A percentile compares a stretch with the other conserved stretches of the same genome.
phyloP scores from a whole-genome alignment of 257 asterid species.

The Nyctanthes arbortristis region DNA sequence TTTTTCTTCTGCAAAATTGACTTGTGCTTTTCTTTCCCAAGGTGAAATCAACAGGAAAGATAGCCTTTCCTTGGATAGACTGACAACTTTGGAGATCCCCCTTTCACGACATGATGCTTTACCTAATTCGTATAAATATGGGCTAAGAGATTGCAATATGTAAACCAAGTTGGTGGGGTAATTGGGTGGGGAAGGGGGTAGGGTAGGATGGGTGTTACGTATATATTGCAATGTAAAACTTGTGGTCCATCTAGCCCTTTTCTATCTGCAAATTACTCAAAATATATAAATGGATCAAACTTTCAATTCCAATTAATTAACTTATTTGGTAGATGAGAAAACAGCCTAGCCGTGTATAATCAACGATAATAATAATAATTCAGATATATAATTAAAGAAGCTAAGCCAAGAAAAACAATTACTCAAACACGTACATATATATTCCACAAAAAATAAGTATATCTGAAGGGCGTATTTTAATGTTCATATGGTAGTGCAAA shows the following conservation, averaged over 20 bases:
- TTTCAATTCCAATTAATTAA: too few relatives aligned
- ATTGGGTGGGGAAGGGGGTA: background rate
- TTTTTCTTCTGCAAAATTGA: constrained; percentile 16
- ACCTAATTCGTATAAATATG: constrained; percentile 22
- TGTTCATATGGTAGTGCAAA: too few relatives aligned
- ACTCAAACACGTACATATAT: too few relatives aligned
- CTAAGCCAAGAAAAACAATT: too few relatives aligned
- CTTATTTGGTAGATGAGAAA: too few relatives aligned
- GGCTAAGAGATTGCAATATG: constrained; percentile 9
- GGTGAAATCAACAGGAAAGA: constrained; percentile 19
- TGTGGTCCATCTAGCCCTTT: constrained; percentile 39
- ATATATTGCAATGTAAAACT: constrained; percentile 13
- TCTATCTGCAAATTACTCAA: background rate
- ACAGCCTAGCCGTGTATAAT: too few relatives aligned
- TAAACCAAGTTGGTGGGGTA: background rate
- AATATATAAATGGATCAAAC: too few relatives aligned
- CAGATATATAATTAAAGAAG: background rate
- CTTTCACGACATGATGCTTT: constrained; percentile 4
- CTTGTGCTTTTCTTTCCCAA: constrained; percentile 20
- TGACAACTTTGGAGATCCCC: background rate
- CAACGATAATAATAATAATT: too few relatives aligned
- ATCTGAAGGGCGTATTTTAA: background rate
- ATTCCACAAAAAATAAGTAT: background rate
- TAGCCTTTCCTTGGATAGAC: background rate
- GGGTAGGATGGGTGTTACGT: constrained; percentile 7